phyloP scores from a whole-genome alignment of 106 monocot species.

The Hemerocallis citrina region DNA sequence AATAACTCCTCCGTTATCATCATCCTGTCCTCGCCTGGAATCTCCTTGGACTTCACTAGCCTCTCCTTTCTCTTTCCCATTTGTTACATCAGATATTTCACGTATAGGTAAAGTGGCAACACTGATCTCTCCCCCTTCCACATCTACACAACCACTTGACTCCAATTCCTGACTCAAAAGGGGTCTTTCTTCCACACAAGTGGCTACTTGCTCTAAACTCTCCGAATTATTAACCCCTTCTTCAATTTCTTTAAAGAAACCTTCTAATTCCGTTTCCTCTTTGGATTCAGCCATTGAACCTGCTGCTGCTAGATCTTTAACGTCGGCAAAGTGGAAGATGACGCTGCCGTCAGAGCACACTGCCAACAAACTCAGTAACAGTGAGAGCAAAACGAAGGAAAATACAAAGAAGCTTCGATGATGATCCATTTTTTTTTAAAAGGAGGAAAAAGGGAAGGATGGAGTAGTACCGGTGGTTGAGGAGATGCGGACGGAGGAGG shows the following conservation, averaged over 20 bases:
- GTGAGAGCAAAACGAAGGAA: constrained; percentile 1
- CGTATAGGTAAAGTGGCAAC: neutral
- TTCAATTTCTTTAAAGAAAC: neutral
- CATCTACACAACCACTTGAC: neutral
- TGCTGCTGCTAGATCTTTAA: constrained; percentile 6
- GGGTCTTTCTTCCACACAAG: neutral
- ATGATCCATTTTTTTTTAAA: neutral
- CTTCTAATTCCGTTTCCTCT: neutral
- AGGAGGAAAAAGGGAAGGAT: neutral
- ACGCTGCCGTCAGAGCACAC: constrained; percentile 61
- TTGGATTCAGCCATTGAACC: neutral
- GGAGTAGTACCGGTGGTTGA: constrained; percentile 4
- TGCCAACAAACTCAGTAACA: constrained; percentile 28
- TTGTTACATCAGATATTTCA: neutral
- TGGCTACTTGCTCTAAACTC: neutral
- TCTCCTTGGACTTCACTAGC: neutral
- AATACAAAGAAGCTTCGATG: neutral
- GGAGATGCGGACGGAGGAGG: neutral
- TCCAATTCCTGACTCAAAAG: neutral
- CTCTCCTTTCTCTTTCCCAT: constrained; percentile 1
- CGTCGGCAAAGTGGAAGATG: constrained; percentile 41
- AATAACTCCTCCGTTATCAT: neutral
- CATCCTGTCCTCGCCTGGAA: neutral
- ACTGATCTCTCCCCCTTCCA: neutral
- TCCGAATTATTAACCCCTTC: neutral